phyloP scores from a whole-genome alignment of 306 rosid genomes.

The Pueraria montana region DNA sequence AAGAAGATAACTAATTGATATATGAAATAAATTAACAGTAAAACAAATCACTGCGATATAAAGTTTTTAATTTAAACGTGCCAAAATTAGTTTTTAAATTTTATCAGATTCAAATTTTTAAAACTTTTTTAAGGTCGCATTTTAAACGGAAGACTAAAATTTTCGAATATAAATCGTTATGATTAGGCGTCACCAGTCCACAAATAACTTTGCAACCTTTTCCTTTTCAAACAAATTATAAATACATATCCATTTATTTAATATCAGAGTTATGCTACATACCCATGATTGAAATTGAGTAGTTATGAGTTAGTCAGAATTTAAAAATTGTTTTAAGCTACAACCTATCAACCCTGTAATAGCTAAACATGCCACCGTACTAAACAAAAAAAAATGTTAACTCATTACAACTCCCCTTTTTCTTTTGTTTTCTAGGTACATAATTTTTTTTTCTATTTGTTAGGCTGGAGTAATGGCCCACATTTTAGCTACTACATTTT shows the following conservation, averaged over 20 bases:
- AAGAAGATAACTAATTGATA: not conserved
- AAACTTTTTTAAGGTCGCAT: too few species aligned
- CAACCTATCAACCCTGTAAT: not conserved
- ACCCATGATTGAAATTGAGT: not conserved
- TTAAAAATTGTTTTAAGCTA: slow-evolving; percentile 7
- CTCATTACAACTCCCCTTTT: not conserved
- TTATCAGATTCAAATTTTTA: not conserved
- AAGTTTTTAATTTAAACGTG: not conserved
- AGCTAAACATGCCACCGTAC: not conserved
- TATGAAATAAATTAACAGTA: not conserved
- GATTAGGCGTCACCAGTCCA: not conserved
- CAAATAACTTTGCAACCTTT: not conserved
- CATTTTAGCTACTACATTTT: not conserved
- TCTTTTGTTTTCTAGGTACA: not conserved
- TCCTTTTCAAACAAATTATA: not conserved
- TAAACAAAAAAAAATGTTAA: slow-evolving; percentile 10
- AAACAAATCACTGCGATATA: not conserved
- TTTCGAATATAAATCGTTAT: not conserved
- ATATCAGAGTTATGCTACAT: not conserved
- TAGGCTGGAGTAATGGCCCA: not conserved
- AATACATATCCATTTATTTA: not conserved
- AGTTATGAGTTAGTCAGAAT: not conserved
- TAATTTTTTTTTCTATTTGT: not conserved
- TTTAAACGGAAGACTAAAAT: not conserved
- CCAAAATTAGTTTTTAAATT: not conserved